These are phyloP conservation scores for Roridomyces roridus DNA, from an alignment of 768 basidiomycete genomes.

Conservation along the genomic window DNA sequence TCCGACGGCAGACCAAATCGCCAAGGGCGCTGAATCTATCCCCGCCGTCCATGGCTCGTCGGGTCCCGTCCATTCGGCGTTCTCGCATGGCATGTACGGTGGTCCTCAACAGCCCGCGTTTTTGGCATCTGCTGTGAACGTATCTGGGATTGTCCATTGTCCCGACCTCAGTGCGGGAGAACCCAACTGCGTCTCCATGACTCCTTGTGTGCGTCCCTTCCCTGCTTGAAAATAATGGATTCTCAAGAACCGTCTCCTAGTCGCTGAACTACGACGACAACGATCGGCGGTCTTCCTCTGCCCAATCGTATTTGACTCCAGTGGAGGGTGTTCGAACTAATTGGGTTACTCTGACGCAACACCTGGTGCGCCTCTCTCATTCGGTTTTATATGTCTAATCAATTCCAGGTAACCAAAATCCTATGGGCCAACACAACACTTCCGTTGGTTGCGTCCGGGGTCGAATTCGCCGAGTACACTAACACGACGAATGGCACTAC, in stretches of 20 bases:
- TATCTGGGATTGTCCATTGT: constrained; percentile 49
- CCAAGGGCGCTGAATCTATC: constrained; percentile 5
- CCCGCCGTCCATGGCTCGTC: constrained; percentile 4
- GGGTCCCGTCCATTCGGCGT: constrained; percentile 10
- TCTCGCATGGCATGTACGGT: constrained; percentile 13
- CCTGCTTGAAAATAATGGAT: neutral
- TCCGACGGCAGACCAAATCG: constrained; percentile 8
- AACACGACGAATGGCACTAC: constrained; percentile 40
- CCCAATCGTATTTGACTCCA: constrained; percentile 59
- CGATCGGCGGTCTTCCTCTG: constrained; percentile 61
- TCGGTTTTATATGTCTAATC: neutral
- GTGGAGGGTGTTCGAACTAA: constrained; percentile 52
- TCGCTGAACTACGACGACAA: constrained; percentile 51
- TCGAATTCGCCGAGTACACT: constrained; percentile 46
- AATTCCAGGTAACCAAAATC: constrained; percentile 50
- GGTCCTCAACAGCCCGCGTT: constrained; percentile 17
- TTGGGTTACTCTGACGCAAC: constrained; percentile 53
- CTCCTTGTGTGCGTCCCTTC: constrained; percentile 46
- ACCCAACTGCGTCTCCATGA: constrained; percentile 60
- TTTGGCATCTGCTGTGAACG: neutral
- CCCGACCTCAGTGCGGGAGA: constrained; percentile 60
- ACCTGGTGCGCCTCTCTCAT: constrained; percentile 34
- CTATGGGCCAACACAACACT: constrained; percentile 40
- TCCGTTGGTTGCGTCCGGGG: constrained; percentile 49
- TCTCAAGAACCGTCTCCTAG: constrained; percentile 26